These are phyloP conservation scores for Trichoderma lentiforme DNA, from an alignment of 2,329 filamentous ascomycete species.

Conservation along the genomic window DNA sequence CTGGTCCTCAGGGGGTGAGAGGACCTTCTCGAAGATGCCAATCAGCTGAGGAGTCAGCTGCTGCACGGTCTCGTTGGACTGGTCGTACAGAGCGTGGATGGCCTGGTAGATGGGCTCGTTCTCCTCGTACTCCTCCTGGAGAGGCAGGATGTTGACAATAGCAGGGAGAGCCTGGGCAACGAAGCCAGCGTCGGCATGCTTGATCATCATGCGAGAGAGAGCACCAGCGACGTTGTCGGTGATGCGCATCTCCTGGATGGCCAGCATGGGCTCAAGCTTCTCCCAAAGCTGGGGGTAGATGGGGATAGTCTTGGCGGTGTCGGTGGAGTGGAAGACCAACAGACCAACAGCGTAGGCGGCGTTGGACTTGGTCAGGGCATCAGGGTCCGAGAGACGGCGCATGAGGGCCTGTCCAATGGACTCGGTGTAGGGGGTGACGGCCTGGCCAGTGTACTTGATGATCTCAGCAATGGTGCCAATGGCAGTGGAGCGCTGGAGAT, in stretches of 20 bases:
- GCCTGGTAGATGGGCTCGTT: conserved; percentile 91
- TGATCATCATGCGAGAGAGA: conserved; percentile 85
- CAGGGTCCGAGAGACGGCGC: conserved; percentile 84
- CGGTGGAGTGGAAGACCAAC: conserved; percentile 75
- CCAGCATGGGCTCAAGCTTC: conserved; percentile 82
- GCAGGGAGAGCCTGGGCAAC: conserved; percentile 77
- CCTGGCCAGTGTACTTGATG: conserved; percentile 75
- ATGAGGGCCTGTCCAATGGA: conserved; percentile 75
- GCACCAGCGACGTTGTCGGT: conserved; percentile 93
- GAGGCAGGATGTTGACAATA: conserved; percentile 73
- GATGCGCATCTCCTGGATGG: conserved; percentile 72
- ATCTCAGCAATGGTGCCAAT: conserved; percentile 92
- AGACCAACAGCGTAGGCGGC: conserved; percentile 88
- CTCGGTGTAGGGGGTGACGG: conserved; percentile 77
- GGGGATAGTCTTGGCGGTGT: conserved; percentile 65
- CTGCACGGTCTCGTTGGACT: conserved; percentile 66
- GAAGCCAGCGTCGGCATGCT: conserved; percentile 79
- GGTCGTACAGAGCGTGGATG: conserved; percentile 80
- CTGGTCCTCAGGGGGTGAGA: conserved; percentile 70
- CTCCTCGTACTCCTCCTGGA: conserved; percentile 94
- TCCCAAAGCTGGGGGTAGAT: conserved; percentile 74
- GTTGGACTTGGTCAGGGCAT: conserved; percentile 90
- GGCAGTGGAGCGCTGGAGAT: conserved; percentile 82
- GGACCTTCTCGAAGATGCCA: conserved; percentile 68
- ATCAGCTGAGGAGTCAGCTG: conserved; percentile 67